Percentiles rank a stretch among this genome's conserved stretches.
These are phyloP conservation scores for Didymellaceae sp. DNA, from an alignment of 2,329 filamentous ascomycete genomes.

Conservation along the genomic window DNA sequence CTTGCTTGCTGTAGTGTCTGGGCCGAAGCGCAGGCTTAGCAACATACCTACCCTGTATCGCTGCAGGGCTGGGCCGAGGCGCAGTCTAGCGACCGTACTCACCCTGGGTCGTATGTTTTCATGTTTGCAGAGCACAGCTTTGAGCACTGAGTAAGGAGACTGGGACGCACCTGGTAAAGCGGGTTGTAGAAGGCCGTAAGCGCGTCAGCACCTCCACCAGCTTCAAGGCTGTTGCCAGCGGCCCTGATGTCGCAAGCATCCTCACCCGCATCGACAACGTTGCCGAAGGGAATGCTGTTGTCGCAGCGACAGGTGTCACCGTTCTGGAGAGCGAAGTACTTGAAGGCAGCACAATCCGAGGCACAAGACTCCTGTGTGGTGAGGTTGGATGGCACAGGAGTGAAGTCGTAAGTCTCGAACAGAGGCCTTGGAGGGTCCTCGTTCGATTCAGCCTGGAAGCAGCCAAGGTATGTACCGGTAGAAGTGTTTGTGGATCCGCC, in stretches of 20 bases:
- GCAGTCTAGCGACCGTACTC: conserved; percentile 6
- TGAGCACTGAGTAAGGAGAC: conserved; percentile 14
- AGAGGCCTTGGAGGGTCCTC: too few relatives aligned
- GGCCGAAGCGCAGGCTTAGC: conserved; percentile 15
- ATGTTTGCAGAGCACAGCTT: conserved; percentile 20
- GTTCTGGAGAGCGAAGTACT: conserved; percentile 5
- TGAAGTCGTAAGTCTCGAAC: too few relatives aligned
- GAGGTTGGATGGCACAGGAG: too few relatives aligned
- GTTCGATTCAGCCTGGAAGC: too few relatives aligned
- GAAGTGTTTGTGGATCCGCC: not conserved
- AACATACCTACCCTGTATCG: conserved; percentile 15
- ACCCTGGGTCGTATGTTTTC: conserved; percentile 1
- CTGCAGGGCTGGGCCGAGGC: conserved; percentile 2
- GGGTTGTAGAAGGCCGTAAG: not conserved
- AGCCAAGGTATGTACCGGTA: too few relatives aligned
- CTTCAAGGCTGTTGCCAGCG: not conserved
- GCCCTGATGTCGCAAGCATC: not conserved
- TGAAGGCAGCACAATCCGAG: not conserved
- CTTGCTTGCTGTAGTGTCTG: conserved; percentile 8
- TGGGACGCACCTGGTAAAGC: conserved; percentile 8
- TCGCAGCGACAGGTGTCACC: conserved; percentile 1
- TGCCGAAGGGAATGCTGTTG: not conserved
- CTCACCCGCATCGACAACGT: not conserved
- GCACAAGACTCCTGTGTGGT: not conserved
- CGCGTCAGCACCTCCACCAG: not conserved